Evolutionary conservation across 805 yeast species (phyloP), one percentile per base, ranked within the genome.

Genomic region (Metschnikowia continentalis): DNA sequence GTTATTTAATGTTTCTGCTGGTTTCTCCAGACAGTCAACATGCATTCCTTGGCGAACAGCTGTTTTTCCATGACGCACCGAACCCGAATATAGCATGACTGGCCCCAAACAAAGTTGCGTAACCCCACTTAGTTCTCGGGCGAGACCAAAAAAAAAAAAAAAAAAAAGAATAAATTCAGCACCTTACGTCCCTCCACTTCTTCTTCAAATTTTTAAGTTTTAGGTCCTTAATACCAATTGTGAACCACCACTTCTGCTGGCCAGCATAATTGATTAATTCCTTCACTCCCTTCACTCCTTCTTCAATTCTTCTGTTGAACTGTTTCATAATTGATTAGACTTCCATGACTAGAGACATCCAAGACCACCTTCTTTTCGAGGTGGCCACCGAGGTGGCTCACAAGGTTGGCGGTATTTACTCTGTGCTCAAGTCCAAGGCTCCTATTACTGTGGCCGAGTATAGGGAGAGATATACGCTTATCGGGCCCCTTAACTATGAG

Each of bases 351-450:
- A 81, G 98, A 71, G 96, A 90, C 75, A 84, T 92, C 54, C 82
- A 86, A 61, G 85, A 88, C 67, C 97, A 90, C 66, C 75, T 91
- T 49, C 78, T 94, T 46, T 90, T 92, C 64, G 99, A 92, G 74
- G 86, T 89, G 42, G 96, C 98, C 54, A 92, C 99, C 1, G 99
- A 92, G 68, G 97, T 92, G 47, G 98, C 98, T 62, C 91, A 94
- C 75, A 79, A 95, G 62, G 98, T 92, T 20, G 99, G 99, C 46
- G 99, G 99, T 35, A 92, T 92, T 67, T 92, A 92, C 74, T 91
- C 98, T 6, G 99, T 92, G 47, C 79, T 92, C 64, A 94, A 94
- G 68, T 89, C 97, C 10, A 92, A 92, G 70, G 97, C 97, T 6
- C 97, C 97, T 7, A 90, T 91, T 53, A 92, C 99, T 7, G 92